Evolutionary conservation across 305 asterid genomes (phyloP).

Genomic region (Ruellia speciosa): DNA sequence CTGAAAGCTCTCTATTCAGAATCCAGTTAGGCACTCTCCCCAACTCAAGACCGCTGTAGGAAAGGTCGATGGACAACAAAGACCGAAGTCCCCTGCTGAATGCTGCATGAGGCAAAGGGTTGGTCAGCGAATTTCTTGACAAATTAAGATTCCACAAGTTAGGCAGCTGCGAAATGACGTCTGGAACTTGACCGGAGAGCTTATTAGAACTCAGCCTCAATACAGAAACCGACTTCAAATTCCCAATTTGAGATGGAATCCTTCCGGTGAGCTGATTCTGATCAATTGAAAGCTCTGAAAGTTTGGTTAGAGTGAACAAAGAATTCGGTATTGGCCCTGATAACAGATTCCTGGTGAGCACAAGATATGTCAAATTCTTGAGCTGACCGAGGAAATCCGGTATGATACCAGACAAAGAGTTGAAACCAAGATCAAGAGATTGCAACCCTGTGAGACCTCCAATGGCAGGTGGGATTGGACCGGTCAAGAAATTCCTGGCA

Average conservation of each 20-base stretch:
- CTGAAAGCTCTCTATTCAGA: constrained; percentile 52
- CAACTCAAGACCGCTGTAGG: constrained; percentile 53
- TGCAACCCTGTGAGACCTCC: constrained; percentile 31
- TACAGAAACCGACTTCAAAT: constrained; percentile 51
- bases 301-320: constrained; percentile 33
- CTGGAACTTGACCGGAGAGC: constrained; percentile 78
- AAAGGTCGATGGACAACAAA: constrained; percentile 67
- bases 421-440: constrained; percentile 63
- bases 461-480: constrained; percentile 43
- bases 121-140: constrained; percentile 54
- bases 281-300: constrained; percentile 67
- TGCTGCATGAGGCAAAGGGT: constrained; percentile 51
- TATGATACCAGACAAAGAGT: constrained; percentile 53
- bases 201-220: constrained; percentile 57
- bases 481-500: constrained; percentile 42
- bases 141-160: constrained; percentile 76
- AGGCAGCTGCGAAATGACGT: constrained; percentile 45
- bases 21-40: constrained; percentile 69
- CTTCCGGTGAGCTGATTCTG: constrained; percentile 58
- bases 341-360: constrained; percentile 53
- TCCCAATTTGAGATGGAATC: constrained; percentile 58
- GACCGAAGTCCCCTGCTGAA: constrained; percentile 51
- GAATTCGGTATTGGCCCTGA: constrained; percentile 61
- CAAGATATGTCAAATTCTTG: constrained; percentile 49
- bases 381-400: constrained; percentile 56